These are phyloP conservation scores for Boletus rubroflammeus DNA, from an alignment of 768 basidiomycete genomes.

Conservation along the genomic window DNA sequence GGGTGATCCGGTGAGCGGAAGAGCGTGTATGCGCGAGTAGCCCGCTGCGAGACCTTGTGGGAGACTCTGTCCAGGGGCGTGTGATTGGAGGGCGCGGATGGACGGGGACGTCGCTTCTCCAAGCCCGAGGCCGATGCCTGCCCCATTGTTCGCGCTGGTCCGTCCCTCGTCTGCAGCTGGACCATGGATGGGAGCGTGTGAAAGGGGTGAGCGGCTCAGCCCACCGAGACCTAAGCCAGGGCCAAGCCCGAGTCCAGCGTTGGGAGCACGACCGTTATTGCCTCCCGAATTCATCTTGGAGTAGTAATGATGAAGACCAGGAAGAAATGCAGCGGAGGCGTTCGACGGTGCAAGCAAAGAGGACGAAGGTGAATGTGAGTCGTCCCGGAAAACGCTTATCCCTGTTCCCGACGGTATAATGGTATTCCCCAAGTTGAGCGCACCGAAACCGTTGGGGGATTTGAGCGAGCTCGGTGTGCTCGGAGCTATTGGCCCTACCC, in stretches of 20 bases:
- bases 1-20: constrained; percentile 40
- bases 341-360: constrained; percentile 60
- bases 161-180: constrained; percentile 28
- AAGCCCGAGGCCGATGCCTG: constrained; percentile 18
- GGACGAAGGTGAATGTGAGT: constrained; percentile 31
- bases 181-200: constrained; percentile 27
- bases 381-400: constrained; percentile 32
- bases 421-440: constrained; percentile 12
- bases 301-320: constrained; percentile 66
- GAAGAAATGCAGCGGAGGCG: constrained; percentile 79
- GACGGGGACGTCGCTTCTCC: constrained; percentile 55
- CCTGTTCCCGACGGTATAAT: constrained; percentile 13
- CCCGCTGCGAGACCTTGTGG: constrained; percentile 92
- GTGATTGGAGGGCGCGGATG: constrained; percentile 75
- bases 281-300: constrained; percentile 43
- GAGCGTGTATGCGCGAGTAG: constrained; percentile 83
- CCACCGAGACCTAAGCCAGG: constrained; percentile 23
- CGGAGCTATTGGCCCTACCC: constrained; percentile 23
- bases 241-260: constrained; percentile 18
- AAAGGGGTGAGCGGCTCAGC: constrained; percentile 29
- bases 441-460: constrained; percentile 39
- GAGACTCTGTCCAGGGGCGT: constrained; percentile 87
- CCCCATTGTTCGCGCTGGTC: constrained; percentile 7
- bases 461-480: constrained; percentile 55
- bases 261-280: constrained; percentile 28